phyloP scores from a whole-genome alignment of 805 yeast species.

The Candida krabiensis region DNA sequence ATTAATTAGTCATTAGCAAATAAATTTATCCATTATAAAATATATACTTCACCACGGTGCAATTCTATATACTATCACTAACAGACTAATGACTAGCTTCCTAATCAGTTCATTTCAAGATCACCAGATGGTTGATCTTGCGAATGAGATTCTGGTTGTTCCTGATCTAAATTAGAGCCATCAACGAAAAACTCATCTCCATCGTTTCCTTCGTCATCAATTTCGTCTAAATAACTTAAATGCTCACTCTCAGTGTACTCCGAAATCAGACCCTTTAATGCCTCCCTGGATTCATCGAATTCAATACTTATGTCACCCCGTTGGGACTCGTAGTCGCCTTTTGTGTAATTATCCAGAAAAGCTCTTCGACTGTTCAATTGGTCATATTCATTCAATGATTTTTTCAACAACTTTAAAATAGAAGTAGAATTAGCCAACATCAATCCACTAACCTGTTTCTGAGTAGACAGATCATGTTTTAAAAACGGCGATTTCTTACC shows the following conservation, averaged over 20 bases:
- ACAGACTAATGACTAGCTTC: slow-evolving; percentile 1
- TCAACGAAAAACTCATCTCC: too few species aligned
- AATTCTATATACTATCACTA: too few species aligned
- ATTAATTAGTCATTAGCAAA: too few species aligned
- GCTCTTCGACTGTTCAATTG: slow-evolving; percentile 77
- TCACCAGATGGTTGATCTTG: neutral
- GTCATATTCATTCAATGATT: slow-evolving; percentile 76
- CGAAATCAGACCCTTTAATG: slow-evolving; percentile 42
- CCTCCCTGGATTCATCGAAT: slow-evolving; percentile 49
- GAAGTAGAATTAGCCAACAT: slow-evolving; percentile 84
- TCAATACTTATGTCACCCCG: slow-evolving; percentile 46
- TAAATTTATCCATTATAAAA: too few species aligned
- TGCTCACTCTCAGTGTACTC: slow-evolving; percentile 47
- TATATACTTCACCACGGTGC: too few species aligned
- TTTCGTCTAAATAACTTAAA: slow-evolving; percentile 47
- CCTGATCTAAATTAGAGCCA: too few species aligned
- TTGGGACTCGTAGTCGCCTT: slow-evolving; percentile 43
- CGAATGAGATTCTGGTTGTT: neutral
- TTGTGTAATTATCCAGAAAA: slow-evolving; percentile 73
- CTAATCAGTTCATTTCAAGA: neutral
- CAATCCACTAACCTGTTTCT: slow-evolving; percentile 67
- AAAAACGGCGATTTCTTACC: slow-evolving; percentile 71
- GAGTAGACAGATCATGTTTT: slow-evolving; percentile 28
- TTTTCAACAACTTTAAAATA: slow-evolving; percentile 62
- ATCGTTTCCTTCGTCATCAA: slow-evolving; percentile 38